Conservation (phyloP, 2,329 filamentous ascomycete genomes). For the Aspergillus costaricaensis region DNA sequence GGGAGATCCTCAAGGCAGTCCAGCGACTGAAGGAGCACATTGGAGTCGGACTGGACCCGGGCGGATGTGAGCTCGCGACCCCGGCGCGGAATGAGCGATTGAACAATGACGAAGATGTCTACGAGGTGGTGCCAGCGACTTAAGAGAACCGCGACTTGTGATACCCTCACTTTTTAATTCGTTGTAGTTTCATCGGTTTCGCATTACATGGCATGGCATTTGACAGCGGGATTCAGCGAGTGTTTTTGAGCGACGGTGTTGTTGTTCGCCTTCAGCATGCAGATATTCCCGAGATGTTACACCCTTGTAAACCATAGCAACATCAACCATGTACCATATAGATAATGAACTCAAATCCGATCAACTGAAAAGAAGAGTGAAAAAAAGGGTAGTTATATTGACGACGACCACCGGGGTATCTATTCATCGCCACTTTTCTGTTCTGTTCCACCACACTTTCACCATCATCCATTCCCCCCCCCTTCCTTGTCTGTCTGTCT, state of each 20-base stretch:
- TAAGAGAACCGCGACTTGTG: neutral
- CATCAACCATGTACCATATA: too few relatives aligned
- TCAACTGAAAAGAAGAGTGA: neutral
- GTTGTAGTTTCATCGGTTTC: neutral
- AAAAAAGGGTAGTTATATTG: neutral
- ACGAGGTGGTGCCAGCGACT: conserved; percentile 22
- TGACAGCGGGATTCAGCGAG: neutral
- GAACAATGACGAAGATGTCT: conserved; percentile 53
- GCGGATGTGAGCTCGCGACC: conserved; percentile 56
- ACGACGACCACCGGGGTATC: conserved; percentile 2
- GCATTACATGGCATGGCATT: neutral
- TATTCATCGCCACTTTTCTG: neutral
- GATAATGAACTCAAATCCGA: too few relatives aligned
- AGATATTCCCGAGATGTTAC: neutral
- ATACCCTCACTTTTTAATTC: neutral
- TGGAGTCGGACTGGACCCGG: conserved; percentile 56
- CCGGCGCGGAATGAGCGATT: conserved; percentile 53
- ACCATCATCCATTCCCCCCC: too few relatives aligned
- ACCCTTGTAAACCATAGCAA: neutral
- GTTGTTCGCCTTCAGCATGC: neutral
- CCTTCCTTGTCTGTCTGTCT: neutral
- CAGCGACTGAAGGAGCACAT: conserved; percentile 53
- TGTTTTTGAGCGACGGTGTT: neutral
- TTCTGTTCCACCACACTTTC: neutral
- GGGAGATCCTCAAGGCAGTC: conserved; percentile 48